These are phyloP conservation scores for Litsea cubeba DNA, from an alignment of 164 flowering plant species.

Conservation along the genomic window DNA sequence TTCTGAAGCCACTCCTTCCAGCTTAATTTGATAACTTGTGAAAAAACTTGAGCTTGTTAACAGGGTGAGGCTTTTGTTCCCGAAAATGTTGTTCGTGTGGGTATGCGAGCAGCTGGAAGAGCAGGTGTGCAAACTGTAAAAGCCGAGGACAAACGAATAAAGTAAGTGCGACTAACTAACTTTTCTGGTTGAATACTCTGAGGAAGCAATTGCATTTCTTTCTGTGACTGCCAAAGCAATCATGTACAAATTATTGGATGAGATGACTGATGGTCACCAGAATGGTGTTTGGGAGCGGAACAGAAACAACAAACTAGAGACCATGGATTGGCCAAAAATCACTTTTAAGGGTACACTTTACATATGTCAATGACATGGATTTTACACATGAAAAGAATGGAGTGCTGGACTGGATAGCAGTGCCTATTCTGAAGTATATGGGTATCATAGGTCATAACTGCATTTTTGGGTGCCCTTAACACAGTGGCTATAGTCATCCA, in stretches of 20 bases:
- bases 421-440: neutral
- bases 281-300: neutral
- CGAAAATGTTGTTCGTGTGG: conserved; percentile 68
- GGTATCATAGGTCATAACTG: neutral
- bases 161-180: conserved; percentile 29
- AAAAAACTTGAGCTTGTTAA: neutral
- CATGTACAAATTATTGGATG: neutral
- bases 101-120: conserved; percentile 60
- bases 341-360: neutral
- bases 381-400: no score
- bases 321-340: neutral
- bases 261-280: neutral
- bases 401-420: no score
- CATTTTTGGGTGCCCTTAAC: neutral
- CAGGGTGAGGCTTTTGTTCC: conserved; percentile 97
- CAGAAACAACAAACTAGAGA: neutral
- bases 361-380: no score
- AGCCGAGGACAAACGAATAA: conserved; percentile 66
- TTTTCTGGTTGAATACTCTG: neutral
- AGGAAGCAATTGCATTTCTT: neutral
- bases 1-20: no score
- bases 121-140: conserved; percentile 60
- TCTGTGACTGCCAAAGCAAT: neutral
- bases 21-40: no score
- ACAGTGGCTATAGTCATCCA: neutral